A percentile compares a stretch with the other conserved stretches of the same genome.
phyloP scores from a whole-genome alignment of 495 filamentous ascomycete genomes.

The Glarea lozoyensis region DNA sequence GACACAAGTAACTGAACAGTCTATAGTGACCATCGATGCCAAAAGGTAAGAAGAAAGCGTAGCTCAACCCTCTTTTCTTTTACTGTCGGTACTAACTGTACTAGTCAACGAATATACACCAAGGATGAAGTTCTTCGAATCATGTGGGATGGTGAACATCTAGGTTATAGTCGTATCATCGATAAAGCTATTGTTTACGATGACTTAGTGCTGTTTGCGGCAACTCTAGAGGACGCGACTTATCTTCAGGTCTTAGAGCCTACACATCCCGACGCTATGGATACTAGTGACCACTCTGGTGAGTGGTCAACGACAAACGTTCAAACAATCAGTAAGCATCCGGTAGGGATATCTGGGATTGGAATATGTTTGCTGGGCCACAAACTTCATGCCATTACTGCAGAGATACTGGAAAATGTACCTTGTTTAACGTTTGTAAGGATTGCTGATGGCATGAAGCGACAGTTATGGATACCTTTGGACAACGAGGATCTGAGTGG shows the following conservation, averaged over 20 bases:
- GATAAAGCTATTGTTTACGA: constrained; percentile 8
- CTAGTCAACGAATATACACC: not conserved
- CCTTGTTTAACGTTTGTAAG: constrained; percentile 7
- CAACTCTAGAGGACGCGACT: not conserved
- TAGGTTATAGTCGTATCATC: constrained; percentile 3
- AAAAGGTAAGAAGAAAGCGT: no score
- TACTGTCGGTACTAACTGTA: constrained; percentile 1
- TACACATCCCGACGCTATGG: not conserved
- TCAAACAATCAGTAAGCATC: constrained; percentile 6
- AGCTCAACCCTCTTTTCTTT: no score
- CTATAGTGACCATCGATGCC: constrained; percentile 8
- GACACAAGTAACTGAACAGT: constrained; percentile 20
- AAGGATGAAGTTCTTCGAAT: constrained; percentile 2
- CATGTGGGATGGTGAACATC: not conserved
- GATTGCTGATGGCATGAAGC: no score
- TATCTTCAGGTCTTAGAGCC: constrained; percentile 12
- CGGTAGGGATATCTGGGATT: constrained; percentile 4
- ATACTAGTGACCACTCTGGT: not conserved
- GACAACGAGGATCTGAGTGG: no score
- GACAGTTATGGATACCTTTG: no score
- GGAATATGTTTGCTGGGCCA: not conserved
- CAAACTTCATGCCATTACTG: constrained; percentile 9
- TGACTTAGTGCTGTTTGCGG: constrained; percentile 8
- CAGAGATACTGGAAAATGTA: constrained; percentile 2
- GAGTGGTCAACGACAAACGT: not conserved